Evolutionary conservation across 805 yeast species (phyloP), one percentile per base, ranked within the genome.

Genomic region (Starmerella bombicola): DNA sequence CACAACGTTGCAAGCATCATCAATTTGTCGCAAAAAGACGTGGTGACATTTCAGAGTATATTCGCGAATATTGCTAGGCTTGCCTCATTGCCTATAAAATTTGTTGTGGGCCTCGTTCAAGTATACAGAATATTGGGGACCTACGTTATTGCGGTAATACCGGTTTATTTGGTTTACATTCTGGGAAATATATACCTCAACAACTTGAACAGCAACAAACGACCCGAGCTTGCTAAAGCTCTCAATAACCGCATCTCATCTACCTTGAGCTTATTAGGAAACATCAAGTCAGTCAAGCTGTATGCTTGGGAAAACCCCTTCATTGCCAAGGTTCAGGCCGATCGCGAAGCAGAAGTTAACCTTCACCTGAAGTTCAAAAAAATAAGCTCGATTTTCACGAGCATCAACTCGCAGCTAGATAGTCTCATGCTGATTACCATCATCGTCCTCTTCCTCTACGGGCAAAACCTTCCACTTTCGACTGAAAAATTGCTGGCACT

Each of bases 271-370:
- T 81, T 85, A 41, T 68, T 86, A 57, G 80, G 81, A 58, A 85
- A 84, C 56, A 82, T 86, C 58, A 86, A 84, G 62, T 83, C 95
- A 7, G 67, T 91, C 56, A 91, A 91, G 58, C 69, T 93, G 34
- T 91, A 91, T 55, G 93, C 93, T 3, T 91, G 99, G 99, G 99
- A 91, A 63, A 63, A 58, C 21, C 94, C 97, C 2, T 85, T 82
- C 58, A 72, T 73, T 55, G 71, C 69, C 28, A 79, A 78, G 53
- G 67, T 91, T 45, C 7, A 20, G 12, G 72, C 72, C 48, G 64
- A 74, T 53, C 88, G 88, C 19, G 75, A 96, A 70, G 80, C 80
- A 28, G 95, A 86, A 61, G 70, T 86, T 59, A 68, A 66, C 20
- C 82, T 81, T 51, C 68, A 84, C 61, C 66, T 74, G 44, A 66